Evolutionary conservation across 179 eudicot genomes (phyloP).

Genomic region (Corrigiola litoralis): DNA sequence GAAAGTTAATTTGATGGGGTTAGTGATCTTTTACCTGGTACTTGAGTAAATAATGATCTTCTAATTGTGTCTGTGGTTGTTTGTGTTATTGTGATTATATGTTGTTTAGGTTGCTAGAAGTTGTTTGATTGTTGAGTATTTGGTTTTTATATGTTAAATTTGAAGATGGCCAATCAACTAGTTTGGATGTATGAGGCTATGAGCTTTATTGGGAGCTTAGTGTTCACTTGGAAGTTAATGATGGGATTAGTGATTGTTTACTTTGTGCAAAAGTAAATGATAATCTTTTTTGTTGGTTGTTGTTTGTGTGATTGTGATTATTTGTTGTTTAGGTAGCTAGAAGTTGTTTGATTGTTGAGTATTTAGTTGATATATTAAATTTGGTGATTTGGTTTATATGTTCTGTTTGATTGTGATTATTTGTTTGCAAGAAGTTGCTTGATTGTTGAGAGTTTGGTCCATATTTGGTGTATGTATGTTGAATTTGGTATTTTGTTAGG

Average conservation of each 20-base stretch:
- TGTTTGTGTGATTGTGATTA: background rate
- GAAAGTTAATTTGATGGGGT: slow-evolving; percentile 89
- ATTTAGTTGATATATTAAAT: background rate
- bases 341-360: slow-evolving; percentile 6
- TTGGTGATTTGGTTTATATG: too few species aligned
- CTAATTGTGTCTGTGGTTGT: background rate
- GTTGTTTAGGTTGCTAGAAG: too few species aligned
- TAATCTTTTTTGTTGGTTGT: background rate
- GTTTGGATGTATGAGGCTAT: too few species aligned
- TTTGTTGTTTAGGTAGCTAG: background rate
- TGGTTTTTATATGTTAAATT: too few species aligned
- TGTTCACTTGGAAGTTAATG: too few species aligned
- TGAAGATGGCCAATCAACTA: too few species aligned
- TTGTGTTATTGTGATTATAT: background rate
- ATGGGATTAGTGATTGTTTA: too few species aligned
- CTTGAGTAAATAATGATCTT: background rate
- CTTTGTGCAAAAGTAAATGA: too few species aligned
- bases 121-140: too few species aligned
- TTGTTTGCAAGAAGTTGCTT: background rate
- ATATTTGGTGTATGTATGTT: background rate
- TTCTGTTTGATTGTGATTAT: background rate
- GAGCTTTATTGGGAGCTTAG: too few species aligned
- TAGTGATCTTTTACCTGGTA: slow-evolving; percentile 5
- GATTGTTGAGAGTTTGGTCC: too few species aligned
- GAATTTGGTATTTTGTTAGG: too few species aligned